Percentiles rank a stretch among this genome's conserved stretches.
Conservation (phyloP, 768 basidiomycete genomes). For the Hemileccinum rubropunctum region DNA sequence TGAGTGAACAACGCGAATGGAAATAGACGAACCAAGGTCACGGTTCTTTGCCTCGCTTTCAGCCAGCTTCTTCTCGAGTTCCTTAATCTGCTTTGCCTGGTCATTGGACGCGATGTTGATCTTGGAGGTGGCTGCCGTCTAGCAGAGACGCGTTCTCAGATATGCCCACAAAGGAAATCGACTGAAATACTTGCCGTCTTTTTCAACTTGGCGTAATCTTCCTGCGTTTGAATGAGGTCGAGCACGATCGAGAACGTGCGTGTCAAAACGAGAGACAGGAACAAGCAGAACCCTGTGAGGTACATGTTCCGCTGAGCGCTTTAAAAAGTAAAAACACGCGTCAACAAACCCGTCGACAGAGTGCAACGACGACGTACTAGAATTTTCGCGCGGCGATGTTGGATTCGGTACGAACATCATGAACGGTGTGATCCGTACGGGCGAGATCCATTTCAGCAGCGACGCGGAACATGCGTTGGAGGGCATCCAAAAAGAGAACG, state of each 20-base stretch:
- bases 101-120: conserved; percentile 19
- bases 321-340: not conserved
- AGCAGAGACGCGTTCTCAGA: not conserved
- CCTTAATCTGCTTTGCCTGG: conserved; percentile 47
- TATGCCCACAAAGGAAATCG: not conserved
- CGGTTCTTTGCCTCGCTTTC: conserved; percentile 53
- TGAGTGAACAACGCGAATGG: not conserved
- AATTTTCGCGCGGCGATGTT: conserved; percentile 91
- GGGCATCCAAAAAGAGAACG: conserved; percentile 85
- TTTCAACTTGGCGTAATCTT: conserved; percentile 83
- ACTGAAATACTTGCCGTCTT: conserved; percentile 37
- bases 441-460: conserved; percentile 68
- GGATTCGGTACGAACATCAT: conserved; percentile 77
- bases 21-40: conserved; percentile 56
- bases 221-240: conserved; percentile 88
- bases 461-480: conserved; percentile 89
- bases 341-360: not conserved
- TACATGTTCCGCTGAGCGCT: conserved; percentile 91
- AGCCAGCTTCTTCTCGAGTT: conserved; percentile 67
- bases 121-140: conserved; percentile 37
- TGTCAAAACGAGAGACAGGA: conserved; percentile 92
- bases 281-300: conserved; percentile 89
- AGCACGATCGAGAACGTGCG: conserved; percentile 91
- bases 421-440: conserved; percentile 50
- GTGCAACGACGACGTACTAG: conserved; percentile 54